phyloP scores from a whole-genome alignment of 129 eudicot species.

The Flaveria robusta region DNA sequence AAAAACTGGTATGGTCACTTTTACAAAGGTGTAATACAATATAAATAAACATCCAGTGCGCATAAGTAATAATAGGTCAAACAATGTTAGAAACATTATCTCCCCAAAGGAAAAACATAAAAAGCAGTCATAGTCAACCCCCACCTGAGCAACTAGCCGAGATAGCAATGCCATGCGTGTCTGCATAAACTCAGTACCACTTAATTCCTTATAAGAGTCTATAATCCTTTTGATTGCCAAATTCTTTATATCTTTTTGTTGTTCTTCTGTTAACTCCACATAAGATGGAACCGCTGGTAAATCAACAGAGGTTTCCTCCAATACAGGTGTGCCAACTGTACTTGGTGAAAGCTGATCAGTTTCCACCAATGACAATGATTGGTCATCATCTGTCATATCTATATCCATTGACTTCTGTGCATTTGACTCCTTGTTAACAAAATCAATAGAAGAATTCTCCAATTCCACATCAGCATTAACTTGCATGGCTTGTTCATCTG shows the following conservation, averaged over 20 bases:
- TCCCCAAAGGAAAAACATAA: constrained; percentile 29
- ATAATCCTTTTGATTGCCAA: constrained; percentile 68
- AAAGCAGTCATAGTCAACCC: constrained; percentile 45
- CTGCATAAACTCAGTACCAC: constrained; percentile 53
- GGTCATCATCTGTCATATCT: constrained; percentile 42
- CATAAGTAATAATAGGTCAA: constrained; percentile 28
- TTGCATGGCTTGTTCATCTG: constrained; percentile 43
- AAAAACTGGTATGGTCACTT: constrained; percentile 29
- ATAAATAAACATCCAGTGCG: constrained; percentile 27
- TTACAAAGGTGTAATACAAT: constrained; percentile 37
- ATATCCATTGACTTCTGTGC: constrained; percentile 38
- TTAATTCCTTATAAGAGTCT: constrained; percentile 53
- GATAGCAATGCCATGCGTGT: constrained; percentile 78
- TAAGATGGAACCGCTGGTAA: constrained; percentile 69
- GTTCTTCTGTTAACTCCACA: constrained; percentile 65
- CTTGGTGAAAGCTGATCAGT: constrained; percentile 64
- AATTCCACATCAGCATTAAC: constrained; percentile 37
- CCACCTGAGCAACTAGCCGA: constrained; percentile 94
- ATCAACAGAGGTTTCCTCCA: constrained; percentile 57
- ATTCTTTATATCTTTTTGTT: constrained; percentile 48
- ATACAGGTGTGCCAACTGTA: constrained; percentile 38
- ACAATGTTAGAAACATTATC: constrained; percentile 30
- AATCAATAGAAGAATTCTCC: constrained; percentile 40
- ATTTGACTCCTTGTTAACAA: constrained; percentile 40
- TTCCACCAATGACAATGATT: constrained; percentile 47